These are phyloP conservation scores for Aspergillus brunneoviolaceus DNA, from an alignment of 2,329 filamentous ascomycete genomes.

Conservation along the genomic window DNA sequence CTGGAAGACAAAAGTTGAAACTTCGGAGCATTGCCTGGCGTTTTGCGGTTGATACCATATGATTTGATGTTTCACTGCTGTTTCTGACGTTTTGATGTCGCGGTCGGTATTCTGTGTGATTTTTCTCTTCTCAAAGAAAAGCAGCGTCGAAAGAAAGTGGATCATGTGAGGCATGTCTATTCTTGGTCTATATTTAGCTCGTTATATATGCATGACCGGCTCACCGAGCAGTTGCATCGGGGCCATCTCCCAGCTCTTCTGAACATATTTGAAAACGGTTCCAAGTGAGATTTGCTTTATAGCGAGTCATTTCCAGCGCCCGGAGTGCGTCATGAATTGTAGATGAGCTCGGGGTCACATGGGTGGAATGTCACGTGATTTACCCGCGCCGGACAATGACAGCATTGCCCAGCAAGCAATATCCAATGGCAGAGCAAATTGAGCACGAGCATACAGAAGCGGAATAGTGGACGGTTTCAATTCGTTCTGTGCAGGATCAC, in stretches of 20 bases:
- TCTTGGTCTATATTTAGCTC: neutral
- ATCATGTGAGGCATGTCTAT: neutral
- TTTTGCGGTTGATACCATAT: constrained; percentile 38
- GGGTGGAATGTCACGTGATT: neutral
- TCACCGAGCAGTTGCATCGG: constrained; percentile 13
- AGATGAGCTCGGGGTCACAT: neutral
- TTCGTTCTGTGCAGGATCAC: neutral
- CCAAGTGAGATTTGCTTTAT: neutral
- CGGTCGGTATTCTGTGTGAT: neutral
- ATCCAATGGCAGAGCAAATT: neutral
- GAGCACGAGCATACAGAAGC: neutral
- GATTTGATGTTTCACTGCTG: constrained; percentile 15
- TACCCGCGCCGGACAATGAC: neutral
- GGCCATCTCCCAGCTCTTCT: constrained; percentile 11
- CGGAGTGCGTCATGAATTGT: no score
- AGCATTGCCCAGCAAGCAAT: neutral
- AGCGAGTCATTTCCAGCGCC: neutral
- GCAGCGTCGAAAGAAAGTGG: neutral
- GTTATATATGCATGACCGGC: neutral
- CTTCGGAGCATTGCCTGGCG: constrained; percentile 36
- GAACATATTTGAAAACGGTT: neutral
- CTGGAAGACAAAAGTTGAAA: constrained; percentile 31
- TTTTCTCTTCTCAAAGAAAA: constrained; percentile 1
- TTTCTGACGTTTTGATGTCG: constrained; percentile 5
- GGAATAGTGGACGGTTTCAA: neutral